Evolutionary conservation across 1,139 yeast species (phyloP), one percentile per base, ranked within the genome.

Genomic region (Diutina siamensis): DNA sequence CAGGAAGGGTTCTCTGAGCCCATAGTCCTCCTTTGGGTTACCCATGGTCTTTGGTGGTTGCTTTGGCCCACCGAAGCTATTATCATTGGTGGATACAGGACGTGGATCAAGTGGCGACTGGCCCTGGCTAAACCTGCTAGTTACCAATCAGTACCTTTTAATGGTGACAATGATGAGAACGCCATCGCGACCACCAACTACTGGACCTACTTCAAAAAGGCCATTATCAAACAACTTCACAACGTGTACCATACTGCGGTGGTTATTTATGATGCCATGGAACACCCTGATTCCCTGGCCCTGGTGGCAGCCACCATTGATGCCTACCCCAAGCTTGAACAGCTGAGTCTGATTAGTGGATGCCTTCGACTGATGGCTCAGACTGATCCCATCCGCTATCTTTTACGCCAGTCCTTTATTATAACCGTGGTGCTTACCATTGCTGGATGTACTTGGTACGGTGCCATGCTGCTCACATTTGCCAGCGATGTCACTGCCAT

Each of bases 401-500:
- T 83, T 21, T 53, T 73, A 40, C 55, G 56, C 45, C 66, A 71
- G 41, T 58, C 78, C 10, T 61, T 71, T 3, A 46, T 72, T 2
- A 64, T 83, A 35, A 72, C 83, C 2, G 44, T 74, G 8, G 74
- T 86, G 5, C 68, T 87, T 49, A 84, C 85, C 10, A 52, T 78
- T 3, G 95, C 95, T 0, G 95, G 94, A 1, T 68, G 76, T 38
- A 79, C 95, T 1, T 87, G 96, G 96, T 87, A 85, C 58, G 76
- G 84, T 17, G 82, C 95, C 7, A 85, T 87, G 78, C 71, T 80
- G 27, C 63, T 84, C 60, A 82, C 95, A 1, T 83, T 88, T 35
- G 87, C 95, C 0, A 73, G 88, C 2, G 95, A 87, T 57, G 82
- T 87, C 27, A 86, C 95, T 2, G 95, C 95, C 9, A 87, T 87